phyloP scores from a whole-genome alignment of 371 early-diverging fungal species.

The Lichtheimia ornata region DNA sequence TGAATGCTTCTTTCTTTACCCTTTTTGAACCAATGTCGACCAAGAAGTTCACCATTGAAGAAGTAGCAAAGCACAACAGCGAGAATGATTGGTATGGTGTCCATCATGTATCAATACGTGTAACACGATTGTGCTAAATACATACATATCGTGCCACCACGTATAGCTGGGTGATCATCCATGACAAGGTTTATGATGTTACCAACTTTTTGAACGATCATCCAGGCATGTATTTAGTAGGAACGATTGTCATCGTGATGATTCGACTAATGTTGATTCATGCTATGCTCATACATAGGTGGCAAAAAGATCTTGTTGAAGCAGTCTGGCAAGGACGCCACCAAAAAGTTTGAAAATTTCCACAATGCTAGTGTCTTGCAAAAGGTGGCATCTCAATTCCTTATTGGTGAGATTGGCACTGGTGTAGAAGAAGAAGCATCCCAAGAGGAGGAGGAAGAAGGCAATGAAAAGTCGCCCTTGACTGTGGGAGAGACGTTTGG shows the following conservation, averaged over 20 bases:
- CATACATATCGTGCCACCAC: not conserved
- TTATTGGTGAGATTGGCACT: conserved; percentile 59
- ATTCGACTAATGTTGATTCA: not conserved
- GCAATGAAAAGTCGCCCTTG: conserved; percentile 18
- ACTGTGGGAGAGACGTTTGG: conserved; percentile 55
- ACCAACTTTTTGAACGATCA: conserved; percentile 79
- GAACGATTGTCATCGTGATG: not conserved
- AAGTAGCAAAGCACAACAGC: conserved; percentile 74
- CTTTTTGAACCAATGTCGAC: conserved; percentile 15
- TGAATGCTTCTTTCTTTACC: too few species aligned
- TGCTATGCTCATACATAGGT: conserved; percentile 14
- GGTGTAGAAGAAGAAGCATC: conserved; percentile 45
- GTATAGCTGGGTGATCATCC: conserved; percentile 83
- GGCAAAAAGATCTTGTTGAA: conserved; percentile 72
- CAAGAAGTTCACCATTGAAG: conserved; percentile 60
- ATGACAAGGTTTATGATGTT: conserved; percentile 79
- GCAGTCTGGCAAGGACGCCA: conserved; percentile 85
- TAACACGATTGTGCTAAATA: not conserved
- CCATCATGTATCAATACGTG: not conserved
- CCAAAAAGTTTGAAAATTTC: conserved; percentile 87
- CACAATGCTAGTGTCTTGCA: conserved; percentile 68
- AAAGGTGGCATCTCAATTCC: conserved; percentile 56
- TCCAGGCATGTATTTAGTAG: conserved; percentile 37
- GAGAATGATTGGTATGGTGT: conserved; percentile 62
- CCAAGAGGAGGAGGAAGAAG: conserved; percentile 14